phyloP scores from a whole-genome alignment of 2,329 filamentous ascomycete species.

The Colletotrichum theobromicola region DNA sequence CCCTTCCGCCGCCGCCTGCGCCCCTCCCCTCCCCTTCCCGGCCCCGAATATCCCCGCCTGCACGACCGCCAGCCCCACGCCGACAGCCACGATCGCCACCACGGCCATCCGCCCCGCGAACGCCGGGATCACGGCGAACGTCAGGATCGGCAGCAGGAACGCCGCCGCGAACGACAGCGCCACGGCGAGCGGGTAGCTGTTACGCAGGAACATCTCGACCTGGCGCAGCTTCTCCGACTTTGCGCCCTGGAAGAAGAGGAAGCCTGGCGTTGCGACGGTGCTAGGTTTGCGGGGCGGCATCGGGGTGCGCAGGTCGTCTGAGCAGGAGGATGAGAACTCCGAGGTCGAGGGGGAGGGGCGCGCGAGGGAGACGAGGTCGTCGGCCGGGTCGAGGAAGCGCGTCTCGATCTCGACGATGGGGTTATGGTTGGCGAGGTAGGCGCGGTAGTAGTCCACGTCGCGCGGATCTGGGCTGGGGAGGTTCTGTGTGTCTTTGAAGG shows the following conservation, averaged over 20 bases:
- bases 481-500: slow-evolving; percentile 58
- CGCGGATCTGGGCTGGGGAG: slow-evolving; percentile 52
- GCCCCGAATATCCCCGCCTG: slow-evolving; percentile 32
- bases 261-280: rapidly evolving
- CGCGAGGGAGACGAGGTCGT: slow-evolving; percentile 58
- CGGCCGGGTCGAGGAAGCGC: slow-evolving; percentile 59
- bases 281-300: slow-evolving; percentile 18
- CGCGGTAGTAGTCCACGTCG: slow-evolving; percentile 56
- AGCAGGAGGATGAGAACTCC: not conserved
- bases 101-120: slow-evolving; percentile 64
- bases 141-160: slow-evolving; percentile 61
- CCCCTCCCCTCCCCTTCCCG: slow-evolving; percentile 23
- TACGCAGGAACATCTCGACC: not conserved
- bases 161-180: slow-evolving; percentile 54
- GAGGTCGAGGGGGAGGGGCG: not conserved
- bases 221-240: not conserved
- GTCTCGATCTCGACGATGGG: slow-evolving; percentile 65
- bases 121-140: slow-evolving; percentile 61
- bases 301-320: slow-evolving; percentile 18
- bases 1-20: slow-evolving; percentile 15
- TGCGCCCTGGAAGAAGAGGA: not conserved
- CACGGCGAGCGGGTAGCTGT: slow-evolving; percentile 27
- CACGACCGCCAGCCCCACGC: slow-evolving; percentile 38
- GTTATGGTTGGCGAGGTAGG: slow-evolving; percentile 58
- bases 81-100: slow-evolving; percentile 55